These are phyloP conservation scores for Aspergillus quadrilineatus DNA, from an alignment of 2,329 filamentous ascomycete genomes.

Conservation along the genomic window DNA sequence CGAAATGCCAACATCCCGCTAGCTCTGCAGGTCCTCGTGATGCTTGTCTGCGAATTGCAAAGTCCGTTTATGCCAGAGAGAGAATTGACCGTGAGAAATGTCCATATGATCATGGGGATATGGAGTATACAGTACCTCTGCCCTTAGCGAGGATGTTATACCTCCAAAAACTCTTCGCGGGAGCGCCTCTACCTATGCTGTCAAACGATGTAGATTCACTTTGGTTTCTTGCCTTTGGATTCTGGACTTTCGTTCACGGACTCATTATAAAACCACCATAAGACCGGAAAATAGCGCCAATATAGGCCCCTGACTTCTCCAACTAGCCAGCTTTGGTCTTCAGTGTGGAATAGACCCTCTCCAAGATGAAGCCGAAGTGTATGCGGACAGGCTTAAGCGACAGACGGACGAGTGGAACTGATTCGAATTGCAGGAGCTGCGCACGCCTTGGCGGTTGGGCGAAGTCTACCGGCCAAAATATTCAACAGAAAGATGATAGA, in stretches of 20 bases:
- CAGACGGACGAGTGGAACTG: conserved; percentile 34
- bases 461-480: conserved; percentile 28
- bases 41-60: conserved; percentile 40
- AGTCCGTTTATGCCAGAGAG: conserved; percentile 37
- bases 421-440: conserved; percentile 35
- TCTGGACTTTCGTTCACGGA: not conserved
- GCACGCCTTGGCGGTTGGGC: conserved; percentile 34
- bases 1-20: conserved; percentile 38
- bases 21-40: conserved; percentile 37
- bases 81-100: conserved; percentile 33
- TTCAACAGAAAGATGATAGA: conserved; percentile 32
- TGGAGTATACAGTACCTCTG: conserved; percentile 38
- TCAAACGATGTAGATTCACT: conserved; percentile 34
- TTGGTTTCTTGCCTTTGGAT: not conserved
- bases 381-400: conserved; percentile 38
- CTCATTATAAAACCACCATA: conserved; percentile 20
- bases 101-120: conserved; percentile 42
- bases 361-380: conserved; percentile 43
- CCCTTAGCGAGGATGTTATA: conserved; percentile 40
- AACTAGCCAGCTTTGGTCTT: conserved; percentile 41
- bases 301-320: conserved; percentile 36
- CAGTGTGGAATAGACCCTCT: conserved; percentile 44
- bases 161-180: conserved; percentile 41
- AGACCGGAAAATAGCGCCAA: conserved; percentile 46
- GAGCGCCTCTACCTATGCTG: conserved; percentile 35